These are phyloP conservation scores for Exophiala xenobiotica DNA, from an alignment of 2,329 filamentous ascomycete genomes.

Conservation along the genomic window DNA sequence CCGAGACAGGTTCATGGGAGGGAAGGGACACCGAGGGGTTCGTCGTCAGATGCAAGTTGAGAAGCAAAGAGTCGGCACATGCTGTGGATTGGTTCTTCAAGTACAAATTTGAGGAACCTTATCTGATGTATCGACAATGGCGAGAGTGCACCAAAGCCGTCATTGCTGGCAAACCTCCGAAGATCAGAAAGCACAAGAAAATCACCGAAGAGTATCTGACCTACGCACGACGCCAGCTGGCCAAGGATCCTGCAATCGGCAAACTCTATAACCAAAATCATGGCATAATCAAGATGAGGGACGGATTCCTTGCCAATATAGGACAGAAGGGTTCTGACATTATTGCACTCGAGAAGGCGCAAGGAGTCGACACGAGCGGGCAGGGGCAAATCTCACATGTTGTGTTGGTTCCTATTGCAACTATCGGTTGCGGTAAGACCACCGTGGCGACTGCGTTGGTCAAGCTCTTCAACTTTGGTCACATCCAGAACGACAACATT, in stretches of 20 bases:
- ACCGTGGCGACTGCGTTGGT: slow-evolving; percentile 79
- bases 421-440: slow-evolving; percentile 95
- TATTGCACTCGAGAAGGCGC: slow-evolving; percentile 63
- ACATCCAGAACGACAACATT: slow-evolving; percentile 96
- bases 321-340: slow-evolving; percentile 87
- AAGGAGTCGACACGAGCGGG: slow-evolving; percentile 34
- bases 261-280: slow-evolving; percentile 82
- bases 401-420: slow-evolving; percentile 85
- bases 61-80: slow-evolving; percentile 44
- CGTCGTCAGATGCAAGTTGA: slow-evolving; percentile 83
- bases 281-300: slow-evolving; percentile 85
- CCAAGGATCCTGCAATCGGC: slow-evolving; percentile 64
- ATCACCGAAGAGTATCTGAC: slow-evolving; percentile 90
- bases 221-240: slow-evolving; percentile 74
- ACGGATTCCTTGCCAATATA: slow-evolving; percentile 81
- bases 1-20: slow-evolving; percentile 83
- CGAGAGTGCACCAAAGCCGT: slow-evolving; percentile 91
- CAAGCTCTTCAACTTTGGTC: slow-evolving; percentile 85
- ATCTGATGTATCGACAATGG: slow-evolving; percentile 98
- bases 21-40: slow-evolving; percentile 96
- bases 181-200: slow-evolving; percentile 78
- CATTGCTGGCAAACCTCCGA: slow-evolving; percentile 72
- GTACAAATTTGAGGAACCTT: slow-evolving; percentile 99
- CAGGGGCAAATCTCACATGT: slow-evolving; percentile 17
- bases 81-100: slow-evolving; percentile 97